Evolutionary conservation across 768 basidiomycete genomes (phyloP), one percentile per base, ranked within the genome.

Genomic region (Mycena belliarum): DNA sequence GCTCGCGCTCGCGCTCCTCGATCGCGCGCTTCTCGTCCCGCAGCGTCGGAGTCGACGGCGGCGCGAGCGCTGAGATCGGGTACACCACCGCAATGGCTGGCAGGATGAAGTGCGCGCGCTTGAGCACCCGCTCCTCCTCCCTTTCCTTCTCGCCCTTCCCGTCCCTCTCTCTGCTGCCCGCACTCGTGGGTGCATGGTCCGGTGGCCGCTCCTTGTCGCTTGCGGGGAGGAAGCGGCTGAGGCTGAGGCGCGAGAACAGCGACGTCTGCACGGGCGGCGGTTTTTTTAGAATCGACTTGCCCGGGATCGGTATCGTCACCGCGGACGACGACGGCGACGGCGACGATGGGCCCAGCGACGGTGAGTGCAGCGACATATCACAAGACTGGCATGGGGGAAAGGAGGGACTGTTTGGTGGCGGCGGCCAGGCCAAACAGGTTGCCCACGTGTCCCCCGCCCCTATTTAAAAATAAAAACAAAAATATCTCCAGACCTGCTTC

Each of bases 91-190:
- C 86, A 64, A 97, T 82, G 64, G 90, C 82, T 0, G 92, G 92
- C 14, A 97, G 76, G 63, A 96, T 91, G 69, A 98, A 98, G 65
- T 96, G 91, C 0, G 95, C 97, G 48, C 91, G 76, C 68, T 91
- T 93, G 61, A 96, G 79, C 12, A 91, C 84, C 65, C 80, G 83
- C 33, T 73, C 70, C 44, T 83, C 76, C 66, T 83, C 83, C 48
- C 72, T 72, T n/a, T 52, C 57, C 56, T 60, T 43, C 23, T 26
- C 45, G 10, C 38, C 49, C 35, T 49, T 48, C 40, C 24, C 83
- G 76, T 66, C 83, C 82, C 48, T 72, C 72, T 18, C 52, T 44
- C 35, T 35, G n/a, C 16, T 8, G 6, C 10, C 23, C 11, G 24
- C 51, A 9, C 21, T 10, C 11, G 18, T 16, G n/a, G 4, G 37